These are phyloP conservation scores for Aspergillus leporis DNA, from an alignment of 495 filamentous ascomycete species.

Conservation along the genomic window DNA sequence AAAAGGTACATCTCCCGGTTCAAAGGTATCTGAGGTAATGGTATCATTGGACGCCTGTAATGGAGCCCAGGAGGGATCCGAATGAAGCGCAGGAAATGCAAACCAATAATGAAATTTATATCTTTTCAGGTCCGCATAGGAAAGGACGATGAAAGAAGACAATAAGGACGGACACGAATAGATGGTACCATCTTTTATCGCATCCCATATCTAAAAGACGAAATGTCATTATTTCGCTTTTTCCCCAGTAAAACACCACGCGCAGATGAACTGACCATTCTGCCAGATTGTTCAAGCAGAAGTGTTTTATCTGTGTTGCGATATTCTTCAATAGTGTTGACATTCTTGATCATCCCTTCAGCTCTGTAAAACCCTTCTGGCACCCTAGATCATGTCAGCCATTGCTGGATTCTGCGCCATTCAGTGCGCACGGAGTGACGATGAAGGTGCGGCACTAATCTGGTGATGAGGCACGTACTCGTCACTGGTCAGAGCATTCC, in stretches of 20 bases:
- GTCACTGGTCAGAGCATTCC: constrained; percentile 77
- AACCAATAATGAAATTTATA: constrained; percentile 96
- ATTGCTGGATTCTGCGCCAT: background rate
- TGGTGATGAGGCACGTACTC: constrained; percentile 57
- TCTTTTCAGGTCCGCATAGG: constrained; percentile 95
- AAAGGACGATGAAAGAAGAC: constrained; percentile 81
- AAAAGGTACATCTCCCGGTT: constrained; percentile 22
- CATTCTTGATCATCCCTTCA: constrained; percentile 92
- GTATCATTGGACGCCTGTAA: constrained; percentile 15
- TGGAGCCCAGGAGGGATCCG: constrained; percentile 75
- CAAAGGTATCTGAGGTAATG: background rate
- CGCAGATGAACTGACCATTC: constrained; percentile 57
- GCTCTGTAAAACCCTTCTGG: constrained; percentile 73
- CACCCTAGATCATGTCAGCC: constrained; percentile 49
- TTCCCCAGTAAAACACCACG: background rate
- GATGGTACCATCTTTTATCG: constrained; percentile 92
- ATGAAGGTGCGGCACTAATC: background rate
- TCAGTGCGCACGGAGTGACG: background rate
- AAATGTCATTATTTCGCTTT: constrained; percentile 2
- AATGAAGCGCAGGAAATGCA: constrained; percentile 88
- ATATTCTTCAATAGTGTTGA: constrained; percentile 95
- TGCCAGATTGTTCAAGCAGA: constrained; percentile 71
- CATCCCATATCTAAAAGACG: constrained; percentile 81
- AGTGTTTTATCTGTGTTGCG: constrained; percentile 68
- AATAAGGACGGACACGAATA: constrained; percentile 91